Conservation (phyloP, 768 basidiomycete genomes). For the Pisolithus sp. region DNA sequence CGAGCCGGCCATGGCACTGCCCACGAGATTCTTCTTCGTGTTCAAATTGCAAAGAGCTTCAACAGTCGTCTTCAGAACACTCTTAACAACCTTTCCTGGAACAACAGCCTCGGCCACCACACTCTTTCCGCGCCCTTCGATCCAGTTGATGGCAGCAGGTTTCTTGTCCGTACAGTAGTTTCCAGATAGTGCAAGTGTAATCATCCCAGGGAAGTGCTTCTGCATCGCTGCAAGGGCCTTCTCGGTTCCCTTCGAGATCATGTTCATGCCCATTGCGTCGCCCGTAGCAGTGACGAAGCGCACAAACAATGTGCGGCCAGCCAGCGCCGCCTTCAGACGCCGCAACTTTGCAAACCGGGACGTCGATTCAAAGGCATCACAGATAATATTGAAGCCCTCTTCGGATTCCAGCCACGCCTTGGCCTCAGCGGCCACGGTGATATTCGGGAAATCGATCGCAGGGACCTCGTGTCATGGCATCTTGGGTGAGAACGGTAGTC, state of each 20-base stretch:
- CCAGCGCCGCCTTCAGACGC: slow-evolving; percentile 81
- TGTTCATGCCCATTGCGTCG: slow-evolving; percentile 99
- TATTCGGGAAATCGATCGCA: slow-evolving; percentile 89
- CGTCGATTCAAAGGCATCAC: slow-evolving; percentile 90
- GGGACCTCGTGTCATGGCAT: slow-evolving; percentile 98
- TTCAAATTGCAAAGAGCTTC: slow-evolving; percentile 85
- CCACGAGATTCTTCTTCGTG: slow-evolving; percentile 94
- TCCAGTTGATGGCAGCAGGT: slow-evolving; percentile 99
- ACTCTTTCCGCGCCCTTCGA: slow-evolving; percentile 96
- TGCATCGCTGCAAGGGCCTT: slow-evolving; percentile 83
- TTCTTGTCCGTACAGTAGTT: slow-evolving; percentile 99
- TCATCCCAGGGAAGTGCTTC: slow-evolving; percentile 83
- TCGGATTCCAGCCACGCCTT: slow-evolving; percentile 82
- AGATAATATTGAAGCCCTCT: slow-evolving; percentile 70
- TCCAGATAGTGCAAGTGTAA: slow-evolving; percentile 83
- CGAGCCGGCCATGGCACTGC: slow-evolving; percentile 97
- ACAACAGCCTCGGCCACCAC: slow-evolving; percentile 94
- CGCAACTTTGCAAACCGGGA: slow-evolving; percentile 87
- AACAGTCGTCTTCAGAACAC: slow-evolving; percentile 93
- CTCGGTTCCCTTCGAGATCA: slow-evolving; percentile 98
- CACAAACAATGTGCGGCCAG: slow-evolving; percentile 89
- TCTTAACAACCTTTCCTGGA: slow-evolving; percentile 81
- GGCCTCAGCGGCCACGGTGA: slow-evolving; percentile 75
- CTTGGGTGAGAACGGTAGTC: slow-evolving; percentile 86
- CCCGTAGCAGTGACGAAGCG: slow-evolving; percentile 93